Evolutionary conservation across 2,329 filamentous ascomycete genomes (phyloP).

Genomic region (Trichoderma lentiforme): DNA sequence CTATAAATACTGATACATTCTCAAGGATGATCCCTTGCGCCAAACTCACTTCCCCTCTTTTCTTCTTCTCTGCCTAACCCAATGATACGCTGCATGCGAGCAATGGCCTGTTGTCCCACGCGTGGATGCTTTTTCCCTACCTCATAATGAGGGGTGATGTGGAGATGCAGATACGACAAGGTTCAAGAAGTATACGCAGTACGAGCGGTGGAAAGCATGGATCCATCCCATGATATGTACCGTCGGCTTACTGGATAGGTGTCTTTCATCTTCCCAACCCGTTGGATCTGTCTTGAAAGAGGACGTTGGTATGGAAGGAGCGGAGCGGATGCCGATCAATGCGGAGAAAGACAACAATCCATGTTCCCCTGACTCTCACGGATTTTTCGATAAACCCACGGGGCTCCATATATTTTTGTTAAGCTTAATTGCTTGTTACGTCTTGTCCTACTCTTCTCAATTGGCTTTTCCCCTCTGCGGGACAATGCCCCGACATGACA

Average conservation of each 20-base stretch:
- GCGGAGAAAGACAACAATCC: conserved; percentile 12
- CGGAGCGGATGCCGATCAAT: conserved; percentile 13
- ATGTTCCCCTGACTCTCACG: neutral
- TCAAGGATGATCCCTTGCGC: neutral
- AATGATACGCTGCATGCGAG: conserved; percentile 15
- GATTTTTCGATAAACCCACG: neutral
- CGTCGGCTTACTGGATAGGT: neutral
- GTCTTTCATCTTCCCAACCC: neutral
- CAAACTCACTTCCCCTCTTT: neutral
- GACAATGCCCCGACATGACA: neutral
- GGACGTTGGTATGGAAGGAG: neutral
- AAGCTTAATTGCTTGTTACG: neutral
- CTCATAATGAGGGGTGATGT: conserved; percentile 2
- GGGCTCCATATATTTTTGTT: conserved; percentile 3
- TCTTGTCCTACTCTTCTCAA: neutral
- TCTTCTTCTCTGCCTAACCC: neutral
- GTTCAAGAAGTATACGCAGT: neutral
- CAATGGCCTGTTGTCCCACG: conserved; percentile 1
- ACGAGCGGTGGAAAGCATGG: neutral
- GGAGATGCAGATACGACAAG: neutral
- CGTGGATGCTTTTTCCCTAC: neutral
- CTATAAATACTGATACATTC: neutral
- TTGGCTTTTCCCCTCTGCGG: neutral
- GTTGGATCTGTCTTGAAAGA: neutral
- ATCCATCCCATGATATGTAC: neutral